Evolutionary conservation across 495 filamentous ascomycete species (phyloP).

Genomic region (Aspergillus indologenus): DNA sequence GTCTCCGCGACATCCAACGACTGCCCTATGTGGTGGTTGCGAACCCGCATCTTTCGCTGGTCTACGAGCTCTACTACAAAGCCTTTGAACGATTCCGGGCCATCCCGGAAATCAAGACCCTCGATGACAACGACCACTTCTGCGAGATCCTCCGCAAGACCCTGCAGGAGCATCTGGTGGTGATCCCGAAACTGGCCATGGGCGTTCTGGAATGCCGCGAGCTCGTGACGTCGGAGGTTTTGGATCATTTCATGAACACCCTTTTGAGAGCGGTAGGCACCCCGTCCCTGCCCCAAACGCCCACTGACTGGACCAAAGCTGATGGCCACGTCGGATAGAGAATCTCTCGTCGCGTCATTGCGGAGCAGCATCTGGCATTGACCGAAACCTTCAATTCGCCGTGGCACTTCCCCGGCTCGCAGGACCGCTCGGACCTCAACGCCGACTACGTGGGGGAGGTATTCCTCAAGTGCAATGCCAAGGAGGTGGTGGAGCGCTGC

Average conservation of each 20-base stretch:
- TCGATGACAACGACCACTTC: constrained; percentile 88
- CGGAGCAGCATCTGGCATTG: constrained; percentile 94
- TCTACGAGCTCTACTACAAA: constrained; percentile 94
- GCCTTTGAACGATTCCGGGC: constrained; percentile 89
- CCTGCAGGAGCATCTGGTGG: constrained; percentile 82
- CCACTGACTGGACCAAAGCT: not conserved
- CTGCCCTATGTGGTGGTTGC: constrained; percentile 93
- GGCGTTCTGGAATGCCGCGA: constrained; percentile 85
- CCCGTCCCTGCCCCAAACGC: not conserved
- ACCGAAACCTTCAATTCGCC: constrained; percentile 92
- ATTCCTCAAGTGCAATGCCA: constrained; percentile 89
- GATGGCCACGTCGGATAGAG: constrained; percentile 48
- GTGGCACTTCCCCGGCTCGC: constrained; percentile 84
- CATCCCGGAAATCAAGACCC: constrained; percentile 74
- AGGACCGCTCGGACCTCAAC: constrained; percentile 58
- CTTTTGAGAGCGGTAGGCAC: constrained; percentile 76
- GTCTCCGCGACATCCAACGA: constrained; percentile 95
- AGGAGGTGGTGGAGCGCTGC: constrained; percentile 82
- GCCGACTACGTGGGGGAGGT: constrained; percentile 92
- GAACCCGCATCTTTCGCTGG: constrained; percentile 89
- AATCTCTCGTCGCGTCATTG: constrained; percentile 93
- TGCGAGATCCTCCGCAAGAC: constrained; percentile 77
- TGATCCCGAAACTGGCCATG: constrained; percentile 92
- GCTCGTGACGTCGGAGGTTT: constrained; percentile 69
- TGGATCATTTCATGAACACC: constrained; percentile 95